Base-by-base conservation (phyloP, 805 yeast species). In the Barnettozyma sp. region DNA sequence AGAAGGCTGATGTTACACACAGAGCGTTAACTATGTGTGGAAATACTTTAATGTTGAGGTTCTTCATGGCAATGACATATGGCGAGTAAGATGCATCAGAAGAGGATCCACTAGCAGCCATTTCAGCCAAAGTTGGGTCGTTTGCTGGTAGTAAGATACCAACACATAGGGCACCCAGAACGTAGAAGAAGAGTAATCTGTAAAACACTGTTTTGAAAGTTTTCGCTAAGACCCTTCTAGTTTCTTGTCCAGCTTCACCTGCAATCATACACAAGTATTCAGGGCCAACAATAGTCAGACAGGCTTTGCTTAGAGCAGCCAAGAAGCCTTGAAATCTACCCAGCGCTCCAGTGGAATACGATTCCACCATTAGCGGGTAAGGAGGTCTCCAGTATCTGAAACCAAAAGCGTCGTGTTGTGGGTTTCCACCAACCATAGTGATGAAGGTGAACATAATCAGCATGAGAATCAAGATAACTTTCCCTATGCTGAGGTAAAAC, bases 361-460 rank as follows among this genome's bases (percentile, higher is more conserved):
- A 69, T 73, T 46, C 68, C 66, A 20, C 76, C 77, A 48, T 81
- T 73, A 6, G 75, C 72, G 33, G 71, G 73, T 34, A n/a, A n/a
- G 68, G 57, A n/a, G 54, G 50, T 31, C 51, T 56, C 71, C 76
- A 76, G 52, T 70, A 66, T 30, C 35, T 32, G 54, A 75, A 73
- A 6, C 82, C 82, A 43, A 63, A 72, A 6, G 62, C 69, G 45
- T 80, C 82, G 40, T 70, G 74, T 30, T 62, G 54, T 2, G 92
- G 92, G 54, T 82, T 83, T 18, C 92, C 95, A 22, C 94, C 94
- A 19, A 79, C 73, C 90, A 83, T 84, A 5, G 85, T 76, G 34
- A 82, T 55, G 46, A 84, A 78, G 4, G 88, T 81, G 58, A 79
- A 83, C 20, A 78, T 52, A 30, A 83, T 67, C 36, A 84, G 64